Conservation (phyloP, 1,139 yeast genomes). For the Saccharomycopsis hybrid region DNA sequence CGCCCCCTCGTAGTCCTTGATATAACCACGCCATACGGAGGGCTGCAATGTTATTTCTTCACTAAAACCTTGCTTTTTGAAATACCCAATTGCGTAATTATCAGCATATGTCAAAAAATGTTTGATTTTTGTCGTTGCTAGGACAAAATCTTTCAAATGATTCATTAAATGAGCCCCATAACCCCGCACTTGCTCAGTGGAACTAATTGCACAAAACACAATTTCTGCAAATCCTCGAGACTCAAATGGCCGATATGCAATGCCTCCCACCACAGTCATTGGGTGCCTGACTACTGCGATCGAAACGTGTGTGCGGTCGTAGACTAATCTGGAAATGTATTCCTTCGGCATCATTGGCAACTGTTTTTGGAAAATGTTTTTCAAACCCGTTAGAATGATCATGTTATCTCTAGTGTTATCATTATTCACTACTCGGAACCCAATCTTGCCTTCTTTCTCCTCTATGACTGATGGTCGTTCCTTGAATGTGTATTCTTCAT, state of each 20-base stretch:
- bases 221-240: constrained; percentile 91
- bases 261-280: constrained; percentile 94
- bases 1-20: constrained; percentile 98
- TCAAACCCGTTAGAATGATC: constrained; percentile 89
- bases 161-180: constrained; percentile 99
- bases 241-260: constrained; percentile 91
- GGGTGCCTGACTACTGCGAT: constrained; percentile 95
- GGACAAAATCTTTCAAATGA: constrained; percentile 90
- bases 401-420: constrained; percentile 82
- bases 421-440: constrained; percentile 91
- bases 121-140: constrained; percentile 79
- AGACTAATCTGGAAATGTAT: constrained; percentile 88
- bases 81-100: constrained; percentile 97
- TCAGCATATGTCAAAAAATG: constrained; percentile 95
- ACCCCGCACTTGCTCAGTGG: constrained; percentile 96
- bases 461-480: constrained; percentile 93
- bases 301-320: constrained; percentile 88
- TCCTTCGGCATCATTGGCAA: constrained; percentile 98
- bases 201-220: constrained; percentile 95
- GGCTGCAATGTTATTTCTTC: constrained; percentile 86
- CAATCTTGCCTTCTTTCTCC: constrained; percentile 85
- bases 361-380: constrained; percentile 94
- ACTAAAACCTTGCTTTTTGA: constrained; percentile 96
- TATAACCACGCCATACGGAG: constrained; percentile 95
- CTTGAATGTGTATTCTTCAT: constrained; percentile 74